Evolutionary conservation across 2,329 filamentous ascomycete genomes (phyloP).

Genomic region (Cordyceps militaris): DNA sequence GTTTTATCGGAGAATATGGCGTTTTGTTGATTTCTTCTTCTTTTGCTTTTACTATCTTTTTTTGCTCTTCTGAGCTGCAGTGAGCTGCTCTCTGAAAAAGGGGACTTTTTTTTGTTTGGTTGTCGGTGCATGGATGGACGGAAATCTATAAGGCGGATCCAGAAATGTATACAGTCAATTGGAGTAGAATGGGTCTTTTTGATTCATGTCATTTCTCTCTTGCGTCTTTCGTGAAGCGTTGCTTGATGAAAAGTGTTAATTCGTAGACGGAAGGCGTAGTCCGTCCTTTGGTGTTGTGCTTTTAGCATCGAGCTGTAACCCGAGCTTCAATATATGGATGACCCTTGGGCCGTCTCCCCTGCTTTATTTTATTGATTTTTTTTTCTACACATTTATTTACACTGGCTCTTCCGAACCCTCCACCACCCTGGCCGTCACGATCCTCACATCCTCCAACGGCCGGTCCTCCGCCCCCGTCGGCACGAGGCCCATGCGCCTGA

Average conservation of each 20-base stretch:
- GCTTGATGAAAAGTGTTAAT: background rate
- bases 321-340: too few species aligned
- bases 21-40: slow-evolving; percentile 8
- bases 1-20: slow-evolving; percentile 8
- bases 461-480: slow-evolving; percentile 76
- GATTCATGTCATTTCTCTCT: background rate
- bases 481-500: slow-evolving; percentile 81
- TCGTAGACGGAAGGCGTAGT: background rate
- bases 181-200: slow-evolving; percentile 7
- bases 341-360: too few species aligned
- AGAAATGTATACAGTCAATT: slow-evolving; percentile 10
- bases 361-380: background rate
- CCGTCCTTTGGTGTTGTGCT: too few species aligned
- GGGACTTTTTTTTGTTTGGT: background rate
- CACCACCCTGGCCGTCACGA: slow-evolving; percentile 64
- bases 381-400: too few species aligned
- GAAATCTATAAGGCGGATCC: background rate
- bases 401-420: slow-evolving; percentile 34
- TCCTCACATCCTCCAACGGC: slow-evolving; percentile 75
- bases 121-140: slow-evolving; percentile 8
- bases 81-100: background rate
- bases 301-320: too few species aligned
- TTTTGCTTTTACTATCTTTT: slow-evolving; percentile 11
- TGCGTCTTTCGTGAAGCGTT: background rate
- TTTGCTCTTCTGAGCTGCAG: slow-evolving; percentile 11